phyloP scores from a whole-genome alignment of 441 rosid genomes.

The Gossypium gossypioides region DNA sequence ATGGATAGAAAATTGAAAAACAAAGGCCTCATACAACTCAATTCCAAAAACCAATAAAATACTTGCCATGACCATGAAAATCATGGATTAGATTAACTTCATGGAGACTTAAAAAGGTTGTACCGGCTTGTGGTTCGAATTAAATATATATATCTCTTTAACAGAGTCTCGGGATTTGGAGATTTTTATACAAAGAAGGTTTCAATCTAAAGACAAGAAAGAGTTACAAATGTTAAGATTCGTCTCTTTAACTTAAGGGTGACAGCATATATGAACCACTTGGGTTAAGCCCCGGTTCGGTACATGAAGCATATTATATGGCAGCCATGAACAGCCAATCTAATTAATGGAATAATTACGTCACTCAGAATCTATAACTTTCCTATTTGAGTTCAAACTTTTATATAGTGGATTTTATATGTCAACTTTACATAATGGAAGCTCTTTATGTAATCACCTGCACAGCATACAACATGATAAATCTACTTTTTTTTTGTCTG shows the following conservation, averaged over 20 bases:
- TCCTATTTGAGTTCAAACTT: slow-evolving; percentile 17
- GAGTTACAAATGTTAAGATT: background rate
- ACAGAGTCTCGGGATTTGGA: background rate
- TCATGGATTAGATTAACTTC: background rate
- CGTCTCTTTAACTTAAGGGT: background rate
- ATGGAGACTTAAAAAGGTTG: background rate
- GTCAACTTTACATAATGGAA: slow-evolving; percentile 5
- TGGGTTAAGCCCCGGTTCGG: background rate
- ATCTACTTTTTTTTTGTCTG: background rate
- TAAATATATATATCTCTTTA: background rate
- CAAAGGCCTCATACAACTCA: slow-evolving; percentile 6
- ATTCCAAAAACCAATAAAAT: slow-evolving; percentile 4
- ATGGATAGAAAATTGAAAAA: slow-evolving; percentile 11
- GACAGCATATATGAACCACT: background rate
- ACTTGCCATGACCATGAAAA: slow-evolving; percentile 1
- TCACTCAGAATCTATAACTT: slow-evolving; percentile 15
- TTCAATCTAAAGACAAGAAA: background rate
- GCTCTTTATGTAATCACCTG: slow-evolving; percentile 2
- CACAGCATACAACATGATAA: background rate
- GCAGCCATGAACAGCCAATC: background rate
- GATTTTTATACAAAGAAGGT: background rate
- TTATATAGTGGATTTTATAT: slow-evolving; percentile 6
- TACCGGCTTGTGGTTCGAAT: background rate
- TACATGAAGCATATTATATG: background rate
- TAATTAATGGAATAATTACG: slow-evolving; percentile 11